Evolutionary conservation across 768 basidiomycete genomes (phyloP).

Genomic region (Psilocybe azurescens): DNA sequence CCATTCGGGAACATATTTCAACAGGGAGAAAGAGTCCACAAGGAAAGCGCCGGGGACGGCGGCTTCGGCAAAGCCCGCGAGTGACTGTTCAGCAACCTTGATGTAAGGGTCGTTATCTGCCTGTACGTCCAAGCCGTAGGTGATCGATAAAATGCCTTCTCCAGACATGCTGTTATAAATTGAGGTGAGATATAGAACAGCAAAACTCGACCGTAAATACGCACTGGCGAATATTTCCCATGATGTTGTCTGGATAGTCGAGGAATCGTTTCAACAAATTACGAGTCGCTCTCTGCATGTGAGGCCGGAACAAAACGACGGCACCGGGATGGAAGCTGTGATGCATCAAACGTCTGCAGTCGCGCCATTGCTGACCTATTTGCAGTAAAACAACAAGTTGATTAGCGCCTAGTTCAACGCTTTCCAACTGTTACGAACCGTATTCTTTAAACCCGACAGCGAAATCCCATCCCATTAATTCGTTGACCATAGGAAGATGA

Average conservation of each 20-base stretch:
- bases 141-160: constrained; percentile 40
- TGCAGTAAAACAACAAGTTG: too few species aligned
- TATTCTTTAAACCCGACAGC: constrained; percentile 18
- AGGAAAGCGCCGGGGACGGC: constrained; percentile 35
- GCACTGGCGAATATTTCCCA: constrained; percentile 39
- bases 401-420: not conserved
- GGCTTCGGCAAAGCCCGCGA: constrained; percentile 33
- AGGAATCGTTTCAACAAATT: constrained; percentile 36
- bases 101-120: constrained; percentile 48
- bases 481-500: constrained; percentile 22
- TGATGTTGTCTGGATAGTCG: constrained; percentile 35
- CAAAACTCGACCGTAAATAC: constrained; percentile 8
- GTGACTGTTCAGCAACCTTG: constrained; percentile 38
- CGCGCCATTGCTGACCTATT: constrained; percentile 4
- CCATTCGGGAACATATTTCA: constrained; percentile 35
- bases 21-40: constrained; percentile 30
- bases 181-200: not conserved
- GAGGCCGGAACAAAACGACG: constrained; percentile 26
- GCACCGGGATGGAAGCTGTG: constrained; percentile 18
- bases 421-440: constrained; percentile 2
- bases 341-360: constrained; percentile 21
- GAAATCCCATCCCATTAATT: constrained; percentile 26
- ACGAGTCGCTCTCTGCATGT: constrained; percentile 32
- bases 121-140: constrained; percentile 49
- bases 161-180: constrained; percentile 33